phyloP scores from a whole-genome alignment of 2,329 filamentous ascomycete genomes.

The Aspergillus pseudonomiae region DNA sequence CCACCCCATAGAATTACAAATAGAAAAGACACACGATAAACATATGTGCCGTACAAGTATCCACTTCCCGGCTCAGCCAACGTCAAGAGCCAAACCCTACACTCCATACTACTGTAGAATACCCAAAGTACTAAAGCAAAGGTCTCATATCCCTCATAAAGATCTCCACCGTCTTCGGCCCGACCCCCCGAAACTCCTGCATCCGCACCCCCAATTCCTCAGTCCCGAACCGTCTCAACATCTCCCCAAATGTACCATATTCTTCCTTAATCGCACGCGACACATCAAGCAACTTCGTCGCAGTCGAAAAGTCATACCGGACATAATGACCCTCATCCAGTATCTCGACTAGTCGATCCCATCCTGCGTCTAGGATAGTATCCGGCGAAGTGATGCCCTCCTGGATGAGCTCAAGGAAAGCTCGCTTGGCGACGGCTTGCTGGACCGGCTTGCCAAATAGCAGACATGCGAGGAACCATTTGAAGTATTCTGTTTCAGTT shows the following conservation, averaged over 20 bases:
- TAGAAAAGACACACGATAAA: no score
- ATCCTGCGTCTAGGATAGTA: slow-evolving; percentile 17
- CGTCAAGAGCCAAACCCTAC: no score
- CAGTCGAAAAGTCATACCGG: slow-evolving; percentile 21
- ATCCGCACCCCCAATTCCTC: background rate
- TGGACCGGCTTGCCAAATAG: slow-evolving; percentile 24
- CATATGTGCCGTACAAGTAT: no score
- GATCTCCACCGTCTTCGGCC: background rate
- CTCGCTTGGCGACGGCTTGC: slow-evolving; percentile 17
- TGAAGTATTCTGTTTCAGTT: slow-evolving; percentile 15
- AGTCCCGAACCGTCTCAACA: background rate
- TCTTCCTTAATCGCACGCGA: slow-evolving; percentile 11
- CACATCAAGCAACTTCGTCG: slow-evolving; percentile 19
- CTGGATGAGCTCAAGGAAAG: slow-evolving; percentile 14
- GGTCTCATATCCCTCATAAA: background rate
- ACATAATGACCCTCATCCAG: slow-evolving; percentile 22
- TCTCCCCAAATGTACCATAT: slow-evolving; percentile 12
- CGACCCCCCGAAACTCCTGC: background rate
- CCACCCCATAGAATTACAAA: no score
- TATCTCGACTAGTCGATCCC: slow-evolving; percentile 23
- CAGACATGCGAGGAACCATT: slow-evolving; percentile 24
- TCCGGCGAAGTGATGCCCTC: slow-evolving; percentile 18
- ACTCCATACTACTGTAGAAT: no score
- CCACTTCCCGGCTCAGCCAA: no score
- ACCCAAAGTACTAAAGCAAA: background rate